phyloP scores from a whole-genome alignment of 345 rosid species.

The Geranium rotundifolium region DNA sequence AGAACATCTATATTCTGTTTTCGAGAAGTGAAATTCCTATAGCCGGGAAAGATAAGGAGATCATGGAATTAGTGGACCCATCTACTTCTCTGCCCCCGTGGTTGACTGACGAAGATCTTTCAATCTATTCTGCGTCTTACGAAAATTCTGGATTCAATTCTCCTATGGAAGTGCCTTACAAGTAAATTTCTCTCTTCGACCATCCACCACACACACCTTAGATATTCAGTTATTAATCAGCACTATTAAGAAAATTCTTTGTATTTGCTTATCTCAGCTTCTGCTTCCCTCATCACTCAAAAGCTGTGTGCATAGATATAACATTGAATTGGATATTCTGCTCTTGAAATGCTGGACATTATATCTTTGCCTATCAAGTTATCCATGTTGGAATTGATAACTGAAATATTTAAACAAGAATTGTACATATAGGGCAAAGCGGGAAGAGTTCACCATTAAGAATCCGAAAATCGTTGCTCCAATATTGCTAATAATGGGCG shows the following conservation, averaged over 20 bases:
- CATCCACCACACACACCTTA: too few relatives aligned
- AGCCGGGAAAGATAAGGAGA: conserved; percentile 19
- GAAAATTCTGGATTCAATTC: conserved; percentile 21
- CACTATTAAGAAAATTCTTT: too few relatives aligned
- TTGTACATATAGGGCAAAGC: background rate
- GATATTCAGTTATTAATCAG: too few relatives aligned
- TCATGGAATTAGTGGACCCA: conserved; percentile 29
- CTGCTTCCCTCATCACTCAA: too few relatives aligned
- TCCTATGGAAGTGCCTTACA: background rate
- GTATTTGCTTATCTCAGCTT: too few relatives aligned
- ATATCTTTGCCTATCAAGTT: too few relatives aligned
- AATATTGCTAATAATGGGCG: conserved; percentile 25
- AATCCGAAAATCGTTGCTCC: background rate
- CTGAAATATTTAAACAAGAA: background rate
- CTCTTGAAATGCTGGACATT: too few relatives aligned
- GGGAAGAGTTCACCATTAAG: background rate
- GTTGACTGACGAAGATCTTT: conserved; percentile 17
- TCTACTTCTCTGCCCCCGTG: conserved; percentile 18
- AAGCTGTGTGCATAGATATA: too few relatives aligned
- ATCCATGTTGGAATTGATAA: too few relatives aligned
- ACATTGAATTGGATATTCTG: too few relatives aligned
- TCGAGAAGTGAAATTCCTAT: conserved; percentile 22
- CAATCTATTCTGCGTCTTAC: conserved; percentile 9
- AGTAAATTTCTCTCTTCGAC: background rate
- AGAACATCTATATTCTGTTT: conserved; percentile 21